These are phyloP conservation scores for Boletus barrowsii DNA, from an alignment of 768 basidiomycete species.

Conservation along the genomic window DNA sequence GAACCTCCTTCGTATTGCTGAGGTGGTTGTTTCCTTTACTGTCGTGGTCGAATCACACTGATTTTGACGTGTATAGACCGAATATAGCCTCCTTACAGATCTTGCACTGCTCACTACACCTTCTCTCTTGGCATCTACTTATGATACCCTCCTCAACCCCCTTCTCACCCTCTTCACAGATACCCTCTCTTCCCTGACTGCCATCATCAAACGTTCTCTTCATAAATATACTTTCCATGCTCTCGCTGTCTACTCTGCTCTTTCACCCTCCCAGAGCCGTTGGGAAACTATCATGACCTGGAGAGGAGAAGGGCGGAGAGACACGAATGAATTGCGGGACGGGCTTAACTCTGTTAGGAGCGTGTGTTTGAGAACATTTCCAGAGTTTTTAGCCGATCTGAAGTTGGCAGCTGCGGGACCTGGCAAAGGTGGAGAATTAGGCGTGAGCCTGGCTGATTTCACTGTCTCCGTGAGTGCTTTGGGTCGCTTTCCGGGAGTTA, in stretches of 20 bases:
- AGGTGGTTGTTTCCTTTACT: constrained; percentile 40
- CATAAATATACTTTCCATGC: constrained; percentile 80
- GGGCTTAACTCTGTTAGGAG: constrained; percentile 60
- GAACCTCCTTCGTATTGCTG: constrained; percentile 59
- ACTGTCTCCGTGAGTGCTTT: constrained; percentile 44
- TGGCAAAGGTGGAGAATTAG: constrained; percentile 55
- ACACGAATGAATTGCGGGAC: constrained; percentile 70
- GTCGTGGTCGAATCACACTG: neutral
- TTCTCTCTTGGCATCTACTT: constrained; percentile 54
- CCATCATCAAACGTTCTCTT: constrained; percentile 72
- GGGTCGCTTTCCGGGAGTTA: neutral
- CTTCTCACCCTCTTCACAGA: constrained; percentile 62
- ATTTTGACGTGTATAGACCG: constrained; percentile 43
- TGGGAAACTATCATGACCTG: constrained; percentile 67
- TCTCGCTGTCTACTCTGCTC: constrained; percentile 61
- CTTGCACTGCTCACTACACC: constrained; percentile 59
- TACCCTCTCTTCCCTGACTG: constrained; percentile 59
- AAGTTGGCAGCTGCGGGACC: constrained; percentile 54
- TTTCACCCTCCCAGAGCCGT: constrained; percentile 52
- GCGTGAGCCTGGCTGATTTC: constrained; percentile 64
- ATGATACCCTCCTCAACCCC: constrained; percentile 58
- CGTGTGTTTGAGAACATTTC: constrained; percentile 77
- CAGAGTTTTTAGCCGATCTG: constrained; percentile 78
- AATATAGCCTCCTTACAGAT: constrained; percentile 61
- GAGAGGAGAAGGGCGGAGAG: constrained; percentile 44